Evolutionary conservation across 148 eudicot species (phyloP), one percentile per base, ranked within the genome.

Genomic region (Camellia japonica): DNA sequence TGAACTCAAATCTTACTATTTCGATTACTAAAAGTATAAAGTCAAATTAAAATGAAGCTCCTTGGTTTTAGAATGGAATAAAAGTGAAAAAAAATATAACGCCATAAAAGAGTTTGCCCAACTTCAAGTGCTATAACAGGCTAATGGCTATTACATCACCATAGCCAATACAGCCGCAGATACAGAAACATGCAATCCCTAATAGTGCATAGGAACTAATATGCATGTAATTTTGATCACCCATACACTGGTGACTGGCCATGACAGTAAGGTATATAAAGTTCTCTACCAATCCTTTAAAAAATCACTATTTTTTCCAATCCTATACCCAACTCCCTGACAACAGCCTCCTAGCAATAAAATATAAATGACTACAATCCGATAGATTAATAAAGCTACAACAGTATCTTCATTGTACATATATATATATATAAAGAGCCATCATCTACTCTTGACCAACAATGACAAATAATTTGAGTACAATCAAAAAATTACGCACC

Each of bases 121-220:
- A 67, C n/a, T 41, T 67, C 71, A 67, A 13, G 49, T 67, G 47
- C 47, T 67, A 3, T 67, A 67, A 67, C 49, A 67, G n/a, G 71
- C 49, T 67, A 67, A 41, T 13, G 49, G 63, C 19, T 67, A 67
- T 15, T 41, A 67, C 47, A 38, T 46, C 46, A 41, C 71, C 71
- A 41, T 14, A 67, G 63, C 47, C 71, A 42, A 67, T 14, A 65
- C 42, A 18, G 49, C 13, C 46, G 49, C 71, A 41, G 47, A 41
- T 67, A 41, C 71, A 42, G n/a, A 41, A 41, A 42, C 71, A 13
- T 41, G 12, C 41, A 42, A 47, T 67, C 47, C 49, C 47, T 67
- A 42, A 42, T 47, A 67, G 47, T n/a, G 5, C 47, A 12, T 67
- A 5, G 10, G 23, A 67, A 42, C 47, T 42, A 66, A 67, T 5